A percentile compares a stretch with the other conserved stretches of the same genome.
phyloP scores from a whole-genome alignment of 768 basidiomycete genomes.

The Fomitopsis serialis region DNA sequence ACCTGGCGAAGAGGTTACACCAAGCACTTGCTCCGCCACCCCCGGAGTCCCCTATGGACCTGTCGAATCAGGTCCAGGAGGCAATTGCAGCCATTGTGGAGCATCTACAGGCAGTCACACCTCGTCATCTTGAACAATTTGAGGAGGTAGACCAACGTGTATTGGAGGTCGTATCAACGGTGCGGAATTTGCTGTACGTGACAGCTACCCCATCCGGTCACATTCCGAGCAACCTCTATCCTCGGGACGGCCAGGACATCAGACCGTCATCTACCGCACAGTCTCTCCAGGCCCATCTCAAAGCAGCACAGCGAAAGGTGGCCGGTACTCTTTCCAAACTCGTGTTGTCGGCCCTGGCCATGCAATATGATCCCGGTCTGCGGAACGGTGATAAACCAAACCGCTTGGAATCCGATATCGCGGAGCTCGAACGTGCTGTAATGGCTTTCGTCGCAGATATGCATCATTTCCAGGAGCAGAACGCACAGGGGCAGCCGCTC shows the following conservation, averaged over 20 bases:
- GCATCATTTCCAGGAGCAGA: constrained; percentile 48
- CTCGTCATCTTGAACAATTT: constrained; percentile 50
- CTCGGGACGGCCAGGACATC: constrained; percentile 41
- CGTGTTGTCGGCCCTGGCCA: constrained; percentile 86
- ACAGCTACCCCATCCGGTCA: constrained; percentile 40
- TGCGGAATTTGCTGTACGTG: constrained; percentile 65
- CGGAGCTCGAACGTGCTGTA: constrained; percentile 70
- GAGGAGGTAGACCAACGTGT: constrained; percentile 59
- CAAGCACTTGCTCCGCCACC: constrained; percentile 51
- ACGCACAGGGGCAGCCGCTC: constrained; percentile 17
- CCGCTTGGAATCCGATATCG: constrained; percentile 71
- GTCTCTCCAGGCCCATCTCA: constrained; percentile 47
- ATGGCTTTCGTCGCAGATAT: constrained; percentile 64
- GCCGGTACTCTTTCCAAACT: constrained; percentile 87
- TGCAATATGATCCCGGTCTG: constrained; percentile 73
- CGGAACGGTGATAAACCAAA: constrained; percentile 53
- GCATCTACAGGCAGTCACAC: constrained; percentile 44
- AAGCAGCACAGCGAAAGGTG: constrained; percentile 79
- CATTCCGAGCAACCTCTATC: constrained; percentile 50
- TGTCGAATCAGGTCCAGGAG: constrained; percentile 52
- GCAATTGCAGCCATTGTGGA: constrained; percentile 54
- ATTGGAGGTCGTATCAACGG: constrained; percentile 57
- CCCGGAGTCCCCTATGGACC: constrained; percentile 53
- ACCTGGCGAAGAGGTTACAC: constrained; percentile 62
- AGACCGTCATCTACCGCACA: constrained; percentile 33